These are phyloP conservation scores for Fagus sylvatica DNA, from an alignment of 306 rosid species.

Conservation along the genomic window DNA sequence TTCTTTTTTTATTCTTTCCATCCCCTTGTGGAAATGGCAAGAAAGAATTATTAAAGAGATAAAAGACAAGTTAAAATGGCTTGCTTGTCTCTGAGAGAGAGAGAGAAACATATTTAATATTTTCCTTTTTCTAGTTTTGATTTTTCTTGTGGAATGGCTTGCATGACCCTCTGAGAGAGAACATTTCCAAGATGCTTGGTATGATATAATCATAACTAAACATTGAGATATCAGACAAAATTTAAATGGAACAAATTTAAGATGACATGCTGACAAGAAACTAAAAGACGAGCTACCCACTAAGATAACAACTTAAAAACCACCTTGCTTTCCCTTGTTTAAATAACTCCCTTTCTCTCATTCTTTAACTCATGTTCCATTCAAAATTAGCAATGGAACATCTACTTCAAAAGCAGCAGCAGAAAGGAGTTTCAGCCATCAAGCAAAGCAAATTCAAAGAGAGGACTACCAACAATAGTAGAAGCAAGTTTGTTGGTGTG, in stretches of 20 bases:
- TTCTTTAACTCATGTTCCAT: neutral
- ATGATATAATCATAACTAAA: neutral
- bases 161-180: constrained; percentile 8
- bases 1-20: neutral
- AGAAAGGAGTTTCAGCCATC: constrained; percentile 19
- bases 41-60: no score
- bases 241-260: neutral
- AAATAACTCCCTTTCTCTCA: neutral
- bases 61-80: no score
- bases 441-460: constrained; percentile 30
- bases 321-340: neutral
- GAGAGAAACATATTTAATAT: neutral
- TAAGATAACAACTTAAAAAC: constrained; percentile 22
- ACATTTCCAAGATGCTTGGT: no score
- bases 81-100: no score
- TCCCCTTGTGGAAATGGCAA: neutral
- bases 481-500: constrained; percentile 69
- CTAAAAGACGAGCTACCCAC: constrained; percentile 73
- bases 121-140: neutral
- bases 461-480: constrained; percentile 20
- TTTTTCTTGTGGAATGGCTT: constrained; percentile 13
- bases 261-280: constrained; percentile 31
- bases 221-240: constrained; percentile 19
- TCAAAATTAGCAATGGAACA: constrained; percentile 22
- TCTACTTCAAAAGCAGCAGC: constrained; percentile 19